Percentiles rank a stretch among this genome's conserved stretches.
Evolutionary conservation across 2,329 filamentous ascomycete genomes (phyloP).

Genomic region (Rutstroemia sp.): DNA sequence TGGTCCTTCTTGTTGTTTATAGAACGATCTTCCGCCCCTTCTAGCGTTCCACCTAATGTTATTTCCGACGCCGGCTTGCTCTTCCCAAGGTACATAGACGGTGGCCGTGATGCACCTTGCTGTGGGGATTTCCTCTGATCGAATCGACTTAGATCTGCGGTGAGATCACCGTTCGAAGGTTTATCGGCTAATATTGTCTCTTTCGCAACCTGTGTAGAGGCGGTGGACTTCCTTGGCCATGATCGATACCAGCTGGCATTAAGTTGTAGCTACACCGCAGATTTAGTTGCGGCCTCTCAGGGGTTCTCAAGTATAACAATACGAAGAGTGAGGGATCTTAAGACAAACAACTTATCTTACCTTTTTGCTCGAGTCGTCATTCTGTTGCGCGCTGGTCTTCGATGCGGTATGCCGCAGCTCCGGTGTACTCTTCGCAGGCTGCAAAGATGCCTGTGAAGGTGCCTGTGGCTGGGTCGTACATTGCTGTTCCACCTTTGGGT

Average conservation of each 20-base stretch:
- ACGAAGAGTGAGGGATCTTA: neutral
- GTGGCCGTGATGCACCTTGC: conserved; percentile 19
- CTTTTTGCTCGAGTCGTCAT: neutral
- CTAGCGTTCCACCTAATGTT: conserved; percentile 20
- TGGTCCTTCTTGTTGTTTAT: conserved; percentile 7
- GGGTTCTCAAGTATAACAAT: neutral
- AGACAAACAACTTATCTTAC: neutral
- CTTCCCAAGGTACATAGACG: conserved; percentile 29
- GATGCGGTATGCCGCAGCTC: conserved; percentile 9
- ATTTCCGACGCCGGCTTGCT: conserved; percentile 29
- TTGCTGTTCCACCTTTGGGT: conserved; percentile 17
- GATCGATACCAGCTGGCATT: conserved; percentile 52
- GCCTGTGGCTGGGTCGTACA: conserved; percentile 7
- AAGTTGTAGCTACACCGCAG: conserved; percentile 17
- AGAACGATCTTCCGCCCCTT: conserved; percentile 2
- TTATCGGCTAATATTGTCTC: conserved; percentile 51
- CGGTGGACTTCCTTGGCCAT: conserved; percentile 46
- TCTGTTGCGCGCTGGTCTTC: neutral
- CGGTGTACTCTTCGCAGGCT: conserved; percentile 6
- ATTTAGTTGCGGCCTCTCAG: conserved; percentile 6
- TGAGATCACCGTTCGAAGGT: conserved; percentile 19
- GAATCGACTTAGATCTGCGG: conserved; percentile 24
- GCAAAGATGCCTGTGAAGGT: conserved; percentile 1
- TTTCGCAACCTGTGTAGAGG: conserved; percentile 52
- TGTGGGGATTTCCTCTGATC: conserved; percentile 20